Evolutionary conservation across 371 early-diverging fungal species (phyloP).

Genomic region (Mycotypha africana): DNA sequence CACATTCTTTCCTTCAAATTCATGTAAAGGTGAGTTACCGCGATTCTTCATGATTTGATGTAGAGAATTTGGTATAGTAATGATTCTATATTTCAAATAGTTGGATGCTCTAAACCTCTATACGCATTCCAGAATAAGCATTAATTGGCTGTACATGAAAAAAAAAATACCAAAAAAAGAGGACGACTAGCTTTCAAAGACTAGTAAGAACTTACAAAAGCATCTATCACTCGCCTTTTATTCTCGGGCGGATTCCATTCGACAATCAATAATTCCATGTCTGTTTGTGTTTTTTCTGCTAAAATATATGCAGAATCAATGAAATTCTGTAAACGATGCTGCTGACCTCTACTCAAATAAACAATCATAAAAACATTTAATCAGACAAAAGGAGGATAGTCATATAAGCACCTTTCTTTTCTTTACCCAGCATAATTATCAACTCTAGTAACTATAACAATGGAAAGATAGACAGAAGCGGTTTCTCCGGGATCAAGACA

Average conservation of each 20-base stretch:
- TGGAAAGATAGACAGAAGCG: slow-evolving; percentile 22
- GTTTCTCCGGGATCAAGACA: slow-evolving; percentile 11
- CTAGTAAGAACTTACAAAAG: slow-evolving; percentile 32
- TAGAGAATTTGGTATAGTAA: slow-evolving; percentile 31
- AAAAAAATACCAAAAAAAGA: no score
- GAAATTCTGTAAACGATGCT: slow-evolving; percentile 36
- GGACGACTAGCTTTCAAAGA: no score
- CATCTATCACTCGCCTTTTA: slow-evolving; percentile 25
- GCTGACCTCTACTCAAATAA: slow-evolving; percentile 15
- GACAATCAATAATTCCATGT: slow-evolving; percentile 33
- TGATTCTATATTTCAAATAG: slow-evolving; percentile 36
- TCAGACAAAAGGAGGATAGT: neutral
- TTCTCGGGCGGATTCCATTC: slow-evolving; percentile 41
- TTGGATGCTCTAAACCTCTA: slow-evolving; percentile 32
- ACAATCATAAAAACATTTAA: neutral
- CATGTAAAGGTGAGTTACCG: slow-evolving; percentile 19
- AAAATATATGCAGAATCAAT: slow-evolving; percentile 37
- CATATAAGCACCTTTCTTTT: no score
- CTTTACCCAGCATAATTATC: slow-evolving; percentile 29
- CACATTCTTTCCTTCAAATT: slow-evolving; percentile 41
- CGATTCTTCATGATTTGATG: slow-evolving; percentile 26
- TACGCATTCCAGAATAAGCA: no score
- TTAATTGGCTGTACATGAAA: no score
- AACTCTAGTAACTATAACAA: slow-evolving; percentile 25
- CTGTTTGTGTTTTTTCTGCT: slow-evolving; percentile 31